Evolutionary conservation across 1,139 yeast genomes (phyloP).

Genomic region (Pneumocystis oryctolagi): DNA sequence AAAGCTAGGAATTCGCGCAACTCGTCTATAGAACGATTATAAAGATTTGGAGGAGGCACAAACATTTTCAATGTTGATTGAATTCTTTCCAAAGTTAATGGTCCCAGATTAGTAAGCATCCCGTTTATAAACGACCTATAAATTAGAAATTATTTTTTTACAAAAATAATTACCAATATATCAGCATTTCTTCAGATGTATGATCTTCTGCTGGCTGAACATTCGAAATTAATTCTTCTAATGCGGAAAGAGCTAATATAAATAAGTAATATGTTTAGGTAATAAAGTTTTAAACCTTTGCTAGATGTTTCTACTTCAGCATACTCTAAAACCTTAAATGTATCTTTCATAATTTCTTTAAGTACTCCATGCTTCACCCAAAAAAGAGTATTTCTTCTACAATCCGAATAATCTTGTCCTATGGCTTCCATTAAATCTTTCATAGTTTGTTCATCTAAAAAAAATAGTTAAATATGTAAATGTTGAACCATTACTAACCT

Average conservation of each 20-base stretch:
- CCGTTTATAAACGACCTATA: slow-evolving; percentile 34
- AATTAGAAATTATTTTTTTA: slow-evolving; percentile 15
- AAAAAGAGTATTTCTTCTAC: slow-evolving; percentile 16
- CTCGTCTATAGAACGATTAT: slow-evolving; percentile 29
- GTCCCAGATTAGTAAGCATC: slow-evolving; percentile 42
- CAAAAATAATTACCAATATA: slow-evolving; percentile 24
- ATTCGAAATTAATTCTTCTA: slow-evolving; percentile 16
- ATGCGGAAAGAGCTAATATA: slow-evolving; percentile 7
- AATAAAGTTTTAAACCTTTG: slow-evolving; percentile 21
- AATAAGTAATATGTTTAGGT: slow-evolving; percentile 24
- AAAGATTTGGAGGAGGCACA: slow-evolving; percentile 33
- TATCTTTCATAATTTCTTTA: slow-evolving; percentile 14
- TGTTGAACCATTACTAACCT: background rate
- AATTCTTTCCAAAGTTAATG: slow-evolving; percentile 34
- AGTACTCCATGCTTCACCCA: slow-evolving; percentile 23
- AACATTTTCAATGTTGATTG: slow-evolving; percentile 40
- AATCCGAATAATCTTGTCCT: slow-evolving; percentile 20
- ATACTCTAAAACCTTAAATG: slow-evolving; percentile 19
- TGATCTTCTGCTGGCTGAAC: slow-evolving; percentile 21
- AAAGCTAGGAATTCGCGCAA: slow-evolving; percentile 28
- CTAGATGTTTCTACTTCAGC: slow-evolving; percentile 18
- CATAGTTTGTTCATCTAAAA: slow-evolving; percentile 10
- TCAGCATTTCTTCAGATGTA: slow-evolving; percentile 26
- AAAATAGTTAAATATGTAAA: background rate
- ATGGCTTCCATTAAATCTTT: slow-evolving; percentile 15